These are phyloP conservation scores for Musa acuminata DNA, from an alignment of 176 grass and related monocot genomes.

Conservation along the genomic window DNA sequence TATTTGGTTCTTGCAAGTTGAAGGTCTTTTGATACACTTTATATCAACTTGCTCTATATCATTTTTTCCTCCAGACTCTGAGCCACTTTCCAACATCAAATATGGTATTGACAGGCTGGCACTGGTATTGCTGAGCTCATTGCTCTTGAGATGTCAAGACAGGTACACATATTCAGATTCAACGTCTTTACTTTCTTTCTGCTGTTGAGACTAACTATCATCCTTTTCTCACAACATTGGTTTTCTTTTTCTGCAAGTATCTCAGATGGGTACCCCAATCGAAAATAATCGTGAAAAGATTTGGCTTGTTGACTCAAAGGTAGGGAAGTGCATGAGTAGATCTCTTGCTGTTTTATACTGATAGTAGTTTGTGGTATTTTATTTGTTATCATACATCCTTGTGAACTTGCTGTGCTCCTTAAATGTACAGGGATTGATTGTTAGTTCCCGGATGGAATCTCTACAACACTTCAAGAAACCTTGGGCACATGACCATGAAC, in stretches of 20 bases:
- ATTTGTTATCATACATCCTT: not conserved
- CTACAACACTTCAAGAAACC: slow-evolving; percentile 87
- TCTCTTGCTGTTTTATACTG: not conserved
- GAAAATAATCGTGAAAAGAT: slow-evolving; percentile 91
- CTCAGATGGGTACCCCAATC: slow-evolving; percentile 69
- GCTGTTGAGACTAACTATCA: not conserved
- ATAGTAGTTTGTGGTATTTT: not conserved
- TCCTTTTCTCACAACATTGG: slow-evolving; percentile 3
- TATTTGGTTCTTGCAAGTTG: not conserved
- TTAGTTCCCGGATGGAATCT: slow-evolving; percentile 52
- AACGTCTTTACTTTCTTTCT: not conserved
- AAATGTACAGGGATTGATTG: slow-evolving; percentile 79
- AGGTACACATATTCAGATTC: slow-evolving; percentile 39
- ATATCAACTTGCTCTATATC: not conserved
- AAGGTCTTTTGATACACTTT: not conserved
- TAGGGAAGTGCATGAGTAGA: slow-evolving; percentile 18
- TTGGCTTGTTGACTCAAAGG: slow-evolving; percentile 95
- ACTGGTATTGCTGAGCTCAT: slow-evolving; percentile 99
- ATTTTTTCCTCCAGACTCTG: not conserved
- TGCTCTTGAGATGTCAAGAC: slow-evolving; percentile 88
- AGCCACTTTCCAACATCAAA: not conserved
- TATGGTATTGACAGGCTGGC: slow-evolving; percentile 60
- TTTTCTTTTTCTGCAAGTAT: slow-evolving; percentile 26
- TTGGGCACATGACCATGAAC: slow-evolving; percentile 89
- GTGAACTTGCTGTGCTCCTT: slow-evolving; percentile 3